Evolutionary conservation across 805 yeast genomes (phyloP).

Genomic region (Cyberlindnera nakhonratchasimensis): DNA sequence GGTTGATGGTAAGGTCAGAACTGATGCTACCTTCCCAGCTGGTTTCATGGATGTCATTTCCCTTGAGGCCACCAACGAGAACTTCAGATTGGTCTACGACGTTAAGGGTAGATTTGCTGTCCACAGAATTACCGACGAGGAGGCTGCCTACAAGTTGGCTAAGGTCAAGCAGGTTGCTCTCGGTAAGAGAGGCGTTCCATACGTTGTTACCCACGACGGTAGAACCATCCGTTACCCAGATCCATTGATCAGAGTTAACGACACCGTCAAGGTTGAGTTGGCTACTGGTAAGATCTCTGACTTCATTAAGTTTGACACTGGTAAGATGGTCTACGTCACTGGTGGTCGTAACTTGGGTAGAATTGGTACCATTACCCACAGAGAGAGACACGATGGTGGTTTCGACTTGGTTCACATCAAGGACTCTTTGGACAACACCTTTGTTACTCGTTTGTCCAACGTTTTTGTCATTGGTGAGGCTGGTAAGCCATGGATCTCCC

Average conservation of each 20-base stretch:
- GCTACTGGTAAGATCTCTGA: conserved; percentile 93
- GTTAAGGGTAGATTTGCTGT: conserved; percentile 99
- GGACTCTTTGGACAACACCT: conserved; percentile 91
- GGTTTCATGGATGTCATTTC: conserved; percentile 99
- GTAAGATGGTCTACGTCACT: conserved; percentile 87
- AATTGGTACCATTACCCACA: conserved; percentile 93
- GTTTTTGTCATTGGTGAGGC: conserved; percentile 95
- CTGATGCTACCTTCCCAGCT: conserved; percentile 98
- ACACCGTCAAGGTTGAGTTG: conserved; percentile 95
- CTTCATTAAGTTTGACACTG: conserved; percentile 89
- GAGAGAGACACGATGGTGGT: conserved; percentile 98
- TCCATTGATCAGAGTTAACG: conserved; percentile 94
- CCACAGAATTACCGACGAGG: conserved; percentile 99
- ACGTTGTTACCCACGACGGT: conserved; percentile 99
- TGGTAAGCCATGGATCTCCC: conserved; percentile 87
- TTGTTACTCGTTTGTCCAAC: conserved; percentile 91
- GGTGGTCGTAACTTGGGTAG: conserved; percentile 99
- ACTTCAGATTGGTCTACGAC: conserved; percentile 98
- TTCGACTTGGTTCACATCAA: conserved; percentile 96
- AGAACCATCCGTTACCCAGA: conserved; percentile 99
- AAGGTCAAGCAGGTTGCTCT: conserved; percentile 97
- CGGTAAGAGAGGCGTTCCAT: conserved; percentile 98
- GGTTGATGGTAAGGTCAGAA: conserved; percentile 99
- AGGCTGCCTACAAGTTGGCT: conserved; percentile 96
- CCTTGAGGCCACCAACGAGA: conserved; percentile 97